Conservation (phyloP, 306 rosid species). For the Fragaria nilgerrensis region DNA sequence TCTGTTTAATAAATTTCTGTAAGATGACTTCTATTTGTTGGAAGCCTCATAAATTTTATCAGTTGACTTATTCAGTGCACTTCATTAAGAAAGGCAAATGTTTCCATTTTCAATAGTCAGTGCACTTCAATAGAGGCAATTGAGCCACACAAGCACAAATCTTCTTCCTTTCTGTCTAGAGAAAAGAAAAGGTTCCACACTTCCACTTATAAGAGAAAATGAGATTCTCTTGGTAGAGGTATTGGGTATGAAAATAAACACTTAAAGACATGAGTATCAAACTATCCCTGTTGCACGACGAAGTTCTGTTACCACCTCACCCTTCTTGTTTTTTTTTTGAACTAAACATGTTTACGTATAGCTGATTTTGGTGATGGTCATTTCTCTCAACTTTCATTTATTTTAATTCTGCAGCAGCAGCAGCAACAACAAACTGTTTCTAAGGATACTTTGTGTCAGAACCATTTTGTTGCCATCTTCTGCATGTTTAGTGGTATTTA, state of each 20-base stretch:
- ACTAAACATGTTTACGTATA: not conserved
- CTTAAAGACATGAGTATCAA: not conserved
- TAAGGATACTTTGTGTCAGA: slow-evolving; percentile 65
- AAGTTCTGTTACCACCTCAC: not conserved
- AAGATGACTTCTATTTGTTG: not conserved
- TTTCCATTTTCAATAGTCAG: not conserved
- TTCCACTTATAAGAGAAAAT: not conserved
- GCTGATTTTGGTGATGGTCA: slow-evolving; percentile 11
- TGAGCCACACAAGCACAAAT: not conserved
- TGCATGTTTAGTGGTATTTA: slow-evolving; percentile 73
- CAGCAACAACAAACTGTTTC: slow-evolving; percentile 49
- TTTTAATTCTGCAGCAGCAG: slow-evolving; percentile 53
- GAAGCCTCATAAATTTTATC: not conserved
- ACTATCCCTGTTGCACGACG: not conserved
- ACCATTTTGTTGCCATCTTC: slow-evolving; percentile 73
- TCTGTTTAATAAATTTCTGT: not conserved
- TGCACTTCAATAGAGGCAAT: not conserved
- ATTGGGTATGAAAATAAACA: not conserved
- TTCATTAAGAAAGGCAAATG: not conserved
- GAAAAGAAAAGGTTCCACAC: not conserved
- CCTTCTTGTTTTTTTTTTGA: not conserved
- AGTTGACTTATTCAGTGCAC: slow-evolving; percentile 2
- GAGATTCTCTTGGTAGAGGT: not conserved
- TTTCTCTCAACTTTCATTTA: slow-evolving; percentile 28
- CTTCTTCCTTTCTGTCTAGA: not conserved